Percentiles rank a stretch among this genome's conserved stretches.
Evolutionary conservation across 805 yeast species (phyloP).

Genomic region (Komagataella mondaviorum): DNA sequence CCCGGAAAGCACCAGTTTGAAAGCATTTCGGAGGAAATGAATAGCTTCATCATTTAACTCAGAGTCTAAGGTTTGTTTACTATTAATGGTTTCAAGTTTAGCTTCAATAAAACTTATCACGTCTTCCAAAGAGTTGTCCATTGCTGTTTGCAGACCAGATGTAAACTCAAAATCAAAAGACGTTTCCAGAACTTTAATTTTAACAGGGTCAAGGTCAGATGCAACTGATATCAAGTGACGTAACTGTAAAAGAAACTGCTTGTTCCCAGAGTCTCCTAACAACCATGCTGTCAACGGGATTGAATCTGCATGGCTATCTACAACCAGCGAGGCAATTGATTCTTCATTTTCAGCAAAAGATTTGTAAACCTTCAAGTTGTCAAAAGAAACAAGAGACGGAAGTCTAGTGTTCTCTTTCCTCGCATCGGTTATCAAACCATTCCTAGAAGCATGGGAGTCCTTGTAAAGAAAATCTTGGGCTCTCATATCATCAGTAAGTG

Average conservation of each 20-base stretch:
- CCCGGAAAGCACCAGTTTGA: not conserved
- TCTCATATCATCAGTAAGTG: slow-evolving; percentile 12
- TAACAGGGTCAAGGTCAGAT: not conserved
- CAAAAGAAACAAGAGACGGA: not conserved
- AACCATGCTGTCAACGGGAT: not conserved
- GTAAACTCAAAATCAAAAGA: not conserved
- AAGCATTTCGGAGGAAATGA: not conserved
- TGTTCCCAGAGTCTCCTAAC: not conserved
- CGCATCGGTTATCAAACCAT: not conserved
- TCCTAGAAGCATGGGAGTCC: slow-evolving; percentile 5
- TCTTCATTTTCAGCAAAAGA: not conserved
- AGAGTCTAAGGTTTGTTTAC: not conserved
- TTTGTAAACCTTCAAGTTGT: not conserved
- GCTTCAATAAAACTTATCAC: not conserved
- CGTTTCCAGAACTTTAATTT: not conserved
- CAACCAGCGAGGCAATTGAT: not conserved
- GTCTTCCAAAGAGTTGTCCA: not conserved
- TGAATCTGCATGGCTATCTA: not conserved
- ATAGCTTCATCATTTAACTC: not conserved
- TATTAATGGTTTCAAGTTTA: slow-evolving; percentile 1
- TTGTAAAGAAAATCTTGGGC: slow-evolving; percentile 28
- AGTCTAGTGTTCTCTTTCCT: not conserved
- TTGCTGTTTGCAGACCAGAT: not conserved
- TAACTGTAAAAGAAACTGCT: not conserved
- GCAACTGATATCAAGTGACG: not conserved